Evolutionary conservation across 805 yeast species (phyloP).

Genomic region (Candida jianshihensis): DNA sequence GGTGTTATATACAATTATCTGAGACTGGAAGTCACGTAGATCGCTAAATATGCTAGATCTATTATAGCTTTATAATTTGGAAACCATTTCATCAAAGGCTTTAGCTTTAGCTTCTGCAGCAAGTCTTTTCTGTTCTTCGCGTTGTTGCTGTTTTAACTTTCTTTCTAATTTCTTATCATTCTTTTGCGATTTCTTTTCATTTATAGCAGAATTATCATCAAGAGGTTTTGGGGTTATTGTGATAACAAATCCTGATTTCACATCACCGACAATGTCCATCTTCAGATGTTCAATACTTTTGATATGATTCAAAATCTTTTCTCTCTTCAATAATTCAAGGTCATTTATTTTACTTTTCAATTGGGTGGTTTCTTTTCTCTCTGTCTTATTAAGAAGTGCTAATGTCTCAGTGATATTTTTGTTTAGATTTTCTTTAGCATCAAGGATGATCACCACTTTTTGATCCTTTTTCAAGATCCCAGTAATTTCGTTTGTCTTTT

Average conservation of each 20-base stretch:
- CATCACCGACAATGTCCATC: constrained; percentile 24
- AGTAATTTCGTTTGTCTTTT: constrained; percentile 44
- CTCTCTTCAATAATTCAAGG: constrained; percentile 29
- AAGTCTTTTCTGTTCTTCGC: constrained; percentile 19
- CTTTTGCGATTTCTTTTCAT: constrained; percentile 6
- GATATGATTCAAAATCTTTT: constrained; percentile 24
- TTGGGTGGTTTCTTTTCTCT: constrained; percentile 1
- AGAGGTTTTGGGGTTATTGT: constrained; percentile 20
- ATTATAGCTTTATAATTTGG: constrained; percentile 2
- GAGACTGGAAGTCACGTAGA: not conserved
- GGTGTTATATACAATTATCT: not conserved
- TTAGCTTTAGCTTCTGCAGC: constrained; percentile 12
- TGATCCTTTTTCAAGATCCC: constrained; percentile 37
- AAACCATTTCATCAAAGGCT: constrained; percentile 7
- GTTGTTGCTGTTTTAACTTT: constrained; percentile 16
- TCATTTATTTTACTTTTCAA: constrained; percentile 17
- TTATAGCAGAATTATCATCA: constrained; percentile 13
- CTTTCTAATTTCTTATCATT: constrained; percentile 17
- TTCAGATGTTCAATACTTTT: constrained; percentile 21
- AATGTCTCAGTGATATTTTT: constrained; percentile 4
- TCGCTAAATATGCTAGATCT: not conserved
- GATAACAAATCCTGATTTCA: constrained; percentile 19
- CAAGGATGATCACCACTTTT: constrained; percentile 34
- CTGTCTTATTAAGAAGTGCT: constrained; percentile 15
- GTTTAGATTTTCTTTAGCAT: constrained; percentile 26